phyloP scores from a whole-genome alignment of 2,329 filamentous ascomycete genomes.

The Magnaporthales sp. region DNA sequence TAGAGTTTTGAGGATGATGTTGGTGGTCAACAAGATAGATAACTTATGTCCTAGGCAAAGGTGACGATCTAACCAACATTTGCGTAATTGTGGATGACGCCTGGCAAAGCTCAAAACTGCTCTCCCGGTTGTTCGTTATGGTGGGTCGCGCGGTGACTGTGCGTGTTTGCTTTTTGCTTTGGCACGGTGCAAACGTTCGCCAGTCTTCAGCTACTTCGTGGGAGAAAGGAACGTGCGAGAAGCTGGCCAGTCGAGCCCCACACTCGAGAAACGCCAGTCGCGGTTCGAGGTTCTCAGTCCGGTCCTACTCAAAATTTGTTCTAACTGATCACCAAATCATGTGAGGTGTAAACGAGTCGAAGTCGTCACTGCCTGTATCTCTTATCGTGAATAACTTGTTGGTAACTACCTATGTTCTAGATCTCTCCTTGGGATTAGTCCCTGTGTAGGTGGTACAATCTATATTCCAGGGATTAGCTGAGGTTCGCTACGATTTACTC shows the following conservation, averaged over 20 bases:
- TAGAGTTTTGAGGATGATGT: neutral
- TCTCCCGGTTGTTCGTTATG: conserved; percentile 2
- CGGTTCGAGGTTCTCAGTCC: neutral
- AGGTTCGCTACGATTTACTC: too few relatives aligned
- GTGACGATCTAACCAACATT: conserved; percentile 3
- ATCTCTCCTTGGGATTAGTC: too few relatives aligned
- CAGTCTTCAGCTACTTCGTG: neutral
- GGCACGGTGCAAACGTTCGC: neutral
- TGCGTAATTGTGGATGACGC: conserved; percentile 7
- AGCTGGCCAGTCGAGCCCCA: neutral
- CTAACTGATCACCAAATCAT: too few relatives aligned
- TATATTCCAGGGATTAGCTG: too few relatives aligned
- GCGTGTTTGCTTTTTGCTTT: neutral
- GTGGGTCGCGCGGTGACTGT: conserved; percentile 4
- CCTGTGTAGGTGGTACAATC: too few relatives aligned
- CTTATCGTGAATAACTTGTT: too few relatives aligned
- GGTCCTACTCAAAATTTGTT: neutral
- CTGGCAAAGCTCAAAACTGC: conserved; percentile 2
- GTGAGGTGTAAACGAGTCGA: too few relatives aligned
- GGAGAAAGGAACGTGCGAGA: neutral
- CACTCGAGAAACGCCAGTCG: neutral
- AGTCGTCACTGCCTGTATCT: too few relatives aligned
- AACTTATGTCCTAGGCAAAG: neutral
- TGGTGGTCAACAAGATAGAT: neutral
- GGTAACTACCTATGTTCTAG: too few relatives aligned